These are phyloP conservation scores for Rugonectria rugulosa DNA, from an alignment of 2,329 filamentous ascomycete species.

Conservation along the genomic window DNA sequence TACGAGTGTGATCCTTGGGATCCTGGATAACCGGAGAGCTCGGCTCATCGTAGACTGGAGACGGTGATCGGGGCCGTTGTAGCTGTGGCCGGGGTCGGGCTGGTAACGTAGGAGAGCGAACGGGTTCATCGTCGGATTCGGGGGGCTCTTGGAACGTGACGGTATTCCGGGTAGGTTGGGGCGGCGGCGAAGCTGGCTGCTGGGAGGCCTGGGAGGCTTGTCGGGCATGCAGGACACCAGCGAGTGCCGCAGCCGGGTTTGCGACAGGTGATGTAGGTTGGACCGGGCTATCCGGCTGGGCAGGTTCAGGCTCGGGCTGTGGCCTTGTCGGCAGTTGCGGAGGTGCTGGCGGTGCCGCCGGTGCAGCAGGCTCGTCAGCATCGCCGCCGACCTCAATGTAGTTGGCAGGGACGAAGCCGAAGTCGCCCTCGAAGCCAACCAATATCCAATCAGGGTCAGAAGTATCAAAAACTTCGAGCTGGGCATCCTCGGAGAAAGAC, in stretches of 20 bases:
- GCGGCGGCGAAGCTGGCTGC: conserved; percentile 28
- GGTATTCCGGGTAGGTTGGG: conserved; percentile 38
- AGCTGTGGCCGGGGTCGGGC: conserved; percentile 45
- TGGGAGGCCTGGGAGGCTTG: conserved; percentile 47
- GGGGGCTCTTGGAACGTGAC: conserved; percentile 38
- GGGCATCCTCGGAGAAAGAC: conserved; percentile 89
- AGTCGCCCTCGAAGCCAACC: conserved; percentile 84
- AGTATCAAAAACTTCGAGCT: conserved; percentile 84
- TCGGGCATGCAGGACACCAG: conserved; percentile 62
- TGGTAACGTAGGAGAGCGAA: conserved; percentile 50
- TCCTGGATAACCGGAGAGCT: conserved; percentile 28
- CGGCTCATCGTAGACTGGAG: conserved; percentile 34
- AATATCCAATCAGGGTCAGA: conserved; percentile 97
- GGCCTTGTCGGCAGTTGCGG: conserved; percentile 56
- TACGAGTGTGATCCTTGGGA: conserved; percentile 55
- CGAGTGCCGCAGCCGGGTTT: conserved; percentile 62
- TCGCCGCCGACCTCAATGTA: conserved; percentile 81
- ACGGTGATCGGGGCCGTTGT: conserved; percentile 27
- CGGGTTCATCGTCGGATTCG: conserved; percentile 41
- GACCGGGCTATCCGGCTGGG: conserved; percentile 44
- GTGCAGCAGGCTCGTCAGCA: conserved; percentile 51
- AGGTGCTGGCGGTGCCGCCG: conserved; percentile 45
- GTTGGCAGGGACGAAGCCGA: conserved; percentile 93
- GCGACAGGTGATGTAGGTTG: conserved; percentile 39
- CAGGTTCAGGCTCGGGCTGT: conserved; percentile 40